Conservation (phyloP, 352 stramenopile genomes). For the Thalassiosira delicatula region DNA sequence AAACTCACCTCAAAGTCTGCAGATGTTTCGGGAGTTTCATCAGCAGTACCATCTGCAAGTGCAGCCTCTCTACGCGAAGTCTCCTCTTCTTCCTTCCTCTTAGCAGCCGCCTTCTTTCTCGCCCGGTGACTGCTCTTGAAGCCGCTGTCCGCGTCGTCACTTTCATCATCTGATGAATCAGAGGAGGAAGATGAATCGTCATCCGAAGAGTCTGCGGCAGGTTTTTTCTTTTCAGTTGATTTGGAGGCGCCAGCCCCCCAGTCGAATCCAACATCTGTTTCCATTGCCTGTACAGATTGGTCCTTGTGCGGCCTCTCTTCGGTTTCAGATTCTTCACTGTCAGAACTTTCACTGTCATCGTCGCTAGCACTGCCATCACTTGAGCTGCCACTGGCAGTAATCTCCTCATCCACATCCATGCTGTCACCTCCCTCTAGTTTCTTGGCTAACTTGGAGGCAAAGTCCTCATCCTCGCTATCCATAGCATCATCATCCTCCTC, state of each 20-base stretch:
- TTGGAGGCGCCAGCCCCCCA: slow-evolving; percentile 68
- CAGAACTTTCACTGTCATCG: slow-evolving; percentile 74
- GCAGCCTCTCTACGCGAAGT: slow-evolving; percentile 87
- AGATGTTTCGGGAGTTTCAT: slow-evolving; percentile 90
- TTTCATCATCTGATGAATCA: slow-evolving; percentile 81
- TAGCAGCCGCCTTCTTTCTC: slow-evolving; percentile 78
- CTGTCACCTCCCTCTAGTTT: slow-evolving; percentile 60
- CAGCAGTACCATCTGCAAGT: slow-evolving; percentile 88
- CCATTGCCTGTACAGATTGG: slow-evolving; percentile 54
- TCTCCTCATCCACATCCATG: slow-evolving; percentile 39
- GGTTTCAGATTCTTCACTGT: slow-evolving; percentile 80
- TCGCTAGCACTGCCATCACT: slow-evolving; percentile 68
- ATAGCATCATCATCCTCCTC: slow-evolving; percentile 69
- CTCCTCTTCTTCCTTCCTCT: slow-evolving; percentile 79
- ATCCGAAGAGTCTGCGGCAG: slow-evolving; percentile 58
- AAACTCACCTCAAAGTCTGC: slow-evolving; percentile 97
- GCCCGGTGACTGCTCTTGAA: slow-evolving; percentile 75
- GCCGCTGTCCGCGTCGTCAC: slow-evolving; percentile 67
- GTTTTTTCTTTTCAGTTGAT: slow-evolving; percentile 34
- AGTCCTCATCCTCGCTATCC: slow-evolving; percentile 83
- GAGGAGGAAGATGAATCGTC: slow-evolving; percentile 57
- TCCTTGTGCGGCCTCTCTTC: slow-evolving; percentile 49
- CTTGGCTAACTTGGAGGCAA: slow-evolving; percentile 74
- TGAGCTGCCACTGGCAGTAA: slow-evolving; percentile 29
- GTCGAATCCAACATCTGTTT: slow-evolving; percentile 84